Percentiles rank a stretch among this genome's conserved stretches.
Evolutionary conservation across 2,329 filamentous ascomycete genomes (phyloP).

Genomic region (Cryphonectria parasitica): DNA sequence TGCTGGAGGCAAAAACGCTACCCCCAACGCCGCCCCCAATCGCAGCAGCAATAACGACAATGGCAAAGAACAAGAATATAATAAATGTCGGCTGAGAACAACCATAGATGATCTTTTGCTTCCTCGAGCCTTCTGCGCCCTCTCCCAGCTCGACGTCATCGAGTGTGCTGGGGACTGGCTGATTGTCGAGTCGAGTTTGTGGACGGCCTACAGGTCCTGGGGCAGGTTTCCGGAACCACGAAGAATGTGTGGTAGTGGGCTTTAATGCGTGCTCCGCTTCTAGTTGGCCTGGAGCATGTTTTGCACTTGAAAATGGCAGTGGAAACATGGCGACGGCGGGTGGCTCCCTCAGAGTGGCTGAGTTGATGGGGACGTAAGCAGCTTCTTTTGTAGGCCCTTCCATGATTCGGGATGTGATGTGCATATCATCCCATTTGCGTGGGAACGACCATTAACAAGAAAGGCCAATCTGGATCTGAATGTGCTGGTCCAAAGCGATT

Average conservation of each 20-base stretch:
- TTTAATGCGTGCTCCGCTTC: neutral
- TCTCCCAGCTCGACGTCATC: slow-evolving; percentile 15
- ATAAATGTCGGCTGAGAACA: slow-evolving; percentile 22
- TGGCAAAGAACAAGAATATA: slow-evolving; percentile 17
- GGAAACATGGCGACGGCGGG: neutral
- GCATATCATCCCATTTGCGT: neutral
- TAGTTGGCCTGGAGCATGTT: neutral
- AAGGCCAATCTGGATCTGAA: neutral
- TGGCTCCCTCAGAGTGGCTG: neutral
- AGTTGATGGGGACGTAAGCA: neutral
- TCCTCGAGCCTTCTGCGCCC: neutral
- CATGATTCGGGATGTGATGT: neutral
- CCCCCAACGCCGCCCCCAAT: slow-evolving; percentile 22
- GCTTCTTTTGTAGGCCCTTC: neutral
- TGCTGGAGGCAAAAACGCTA: slow-evolving; percentile 12
- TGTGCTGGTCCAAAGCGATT: neutral
- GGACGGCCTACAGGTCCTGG: neutral
- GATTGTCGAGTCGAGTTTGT: neutral
- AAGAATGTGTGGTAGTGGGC: neutral
- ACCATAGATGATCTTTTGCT: slow-evolving; percentile 17
- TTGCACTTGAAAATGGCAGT: neutral
- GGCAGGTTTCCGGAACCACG: slow-evolving; percentile 17
- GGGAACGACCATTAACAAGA: neutral
- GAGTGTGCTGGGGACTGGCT: neutral
- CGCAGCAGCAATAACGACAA: slow-evolving; percentile 22